Percentiles rank a stretch among this genome's conserved stretches.
phyloP scores from a whole-genome alignment of 306 rosid species.

The Citrullus colocynthis region DNA sequence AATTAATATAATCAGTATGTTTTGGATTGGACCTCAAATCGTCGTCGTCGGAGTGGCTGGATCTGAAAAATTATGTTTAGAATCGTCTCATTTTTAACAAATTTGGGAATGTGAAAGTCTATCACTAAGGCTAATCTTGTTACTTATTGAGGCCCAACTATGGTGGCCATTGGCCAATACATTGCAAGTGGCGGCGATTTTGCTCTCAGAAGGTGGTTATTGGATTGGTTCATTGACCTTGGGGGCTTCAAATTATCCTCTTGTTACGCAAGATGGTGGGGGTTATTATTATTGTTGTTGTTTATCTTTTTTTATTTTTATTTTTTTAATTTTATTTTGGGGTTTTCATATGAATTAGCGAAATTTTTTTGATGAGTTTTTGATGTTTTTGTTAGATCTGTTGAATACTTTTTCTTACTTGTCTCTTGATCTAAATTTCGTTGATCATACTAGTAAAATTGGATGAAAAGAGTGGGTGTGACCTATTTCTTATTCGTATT shows the following conservation, averaged over 20 bases:
- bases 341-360: background rate
- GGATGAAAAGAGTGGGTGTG: conserved; percentile 92
- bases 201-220: conserved; percentile 63
- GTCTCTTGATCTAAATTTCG: conserved; percentile 89
- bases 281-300: background rate
- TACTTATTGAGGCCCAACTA: conserved; percentile 84
- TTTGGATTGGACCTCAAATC: conserved; percentile 77
- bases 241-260: conserved; percentile 93
- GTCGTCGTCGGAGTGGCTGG: conserved; percentile 52
- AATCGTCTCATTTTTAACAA: conserved; percentile 26
- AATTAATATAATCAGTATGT: conserved; percentile 35
- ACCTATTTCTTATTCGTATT: background rate
- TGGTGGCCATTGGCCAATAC: conserved; percentile 65
- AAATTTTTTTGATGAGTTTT: conserved; percentile 15
- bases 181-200: conserved; percentile 81
- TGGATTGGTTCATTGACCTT: conserved; percentile 97
- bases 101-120: conserved; percentile 56
- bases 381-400: conserved; percentile 10
- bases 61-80: conserved; percentile 49
- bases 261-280: conserved; percentile 84
- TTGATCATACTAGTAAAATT: conserved; percentile 86
- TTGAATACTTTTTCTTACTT: conserved; percentile 48
- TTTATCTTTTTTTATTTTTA: background rate
- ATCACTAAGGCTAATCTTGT: conserved; percentile 76
- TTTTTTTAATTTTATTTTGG: no score